phyloP scores from a whole-genome alignment of 164 flowering plant genomes.

The Malania oleifera region DNA sequence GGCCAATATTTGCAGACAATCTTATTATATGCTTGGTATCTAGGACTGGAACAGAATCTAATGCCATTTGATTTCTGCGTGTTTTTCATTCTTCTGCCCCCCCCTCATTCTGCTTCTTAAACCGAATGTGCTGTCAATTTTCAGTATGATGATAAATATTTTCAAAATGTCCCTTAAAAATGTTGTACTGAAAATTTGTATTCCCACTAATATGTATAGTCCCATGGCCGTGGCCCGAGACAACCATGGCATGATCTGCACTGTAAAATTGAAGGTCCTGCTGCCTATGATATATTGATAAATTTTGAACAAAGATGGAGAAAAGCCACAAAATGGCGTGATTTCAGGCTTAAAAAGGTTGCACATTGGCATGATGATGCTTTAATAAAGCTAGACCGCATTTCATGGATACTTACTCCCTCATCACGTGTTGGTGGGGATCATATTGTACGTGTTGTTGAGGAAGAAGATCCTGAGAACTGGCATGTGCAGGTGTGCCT shows the following conservation, averaged over 20 bases:
- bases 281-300: constrained; percentile 67
- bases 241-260: constrained; percentile 93
- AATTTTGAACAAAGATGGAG: constrained; percentile 84
- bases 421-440: constrained; percentile 33
- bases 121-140: too few relatives aligned
- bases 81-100: too few relatives aligned
- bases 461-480: constrained; percentile 40
- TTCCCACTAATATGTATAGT: constrained; percentile 23
- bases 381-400: constrained; percentile 60
- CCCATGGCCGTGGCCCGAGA: constrained; percentile 45
- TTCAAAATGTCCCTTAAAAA: background rate
- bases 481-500: constrained; percentile 54
- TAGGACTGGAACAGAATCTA: too few relatives aligned
- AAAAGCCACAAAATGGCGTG: constrained; percentile 62
- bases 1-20: too few relatives aligned
- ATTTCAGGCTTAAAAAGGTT: constrained; percentile 50
- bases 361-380: constrained; percentile 68
- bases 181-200: background rate
- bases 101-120: too few relatives aligned
- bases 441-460: constrained; percentile 19
- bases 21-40: too few relatives aligned
- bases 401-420: constrained; percentile 70
- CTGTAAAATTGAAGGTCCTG: constrained; percentile 79
- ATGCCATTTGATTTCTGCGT: too few relatives aligned
- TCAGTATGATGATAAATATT: background rate